phyloP scores from a whole-genome alignment of 495 filamentous ascomycete species.

The Podospora anserina region DNA sequence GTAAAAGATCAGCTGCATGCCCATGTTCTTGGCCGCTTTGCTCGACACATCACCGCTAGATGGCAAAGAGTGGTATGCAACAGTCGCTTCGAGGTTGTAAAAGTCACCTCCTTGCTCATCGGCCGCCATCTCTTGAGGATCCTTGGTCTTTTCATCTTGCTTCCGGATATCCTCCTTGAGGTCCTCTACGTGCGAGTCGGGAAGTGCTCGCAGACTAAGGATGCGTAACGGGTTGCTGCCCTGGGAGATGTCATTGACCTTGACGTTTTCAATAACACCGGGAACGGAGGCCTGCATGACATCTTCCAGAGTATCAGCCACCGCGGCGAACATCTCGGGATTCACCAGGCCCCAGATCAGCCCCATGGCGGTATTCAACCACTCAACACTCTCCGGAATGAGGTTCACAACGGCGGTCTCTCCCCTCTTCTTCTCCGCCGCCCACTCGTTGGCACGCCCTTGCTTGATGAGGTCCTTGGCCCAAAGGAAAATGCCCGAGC shows the following conservation, averaged over 20 bases:
- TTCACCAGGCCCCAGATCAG: conserved; percentile 87
- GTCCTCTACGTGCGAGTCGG: conserved; percentile 74
- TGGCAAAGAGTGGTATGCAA: conserved; percentile 88
- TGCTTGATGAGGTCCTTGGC: conserved; percentile 77
- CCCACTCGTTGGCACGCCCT: conserved; percentile 84
- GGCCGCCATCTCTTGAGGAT: conserved; percentile 82
- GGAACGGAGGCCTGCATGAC: conserved; percentile 96
- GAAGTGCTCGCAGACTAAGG: conserved; percentile 82
- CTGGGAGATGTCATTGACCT: conserved; percentile 94
- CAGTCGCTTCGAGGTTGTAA: conserved; percentile 90
- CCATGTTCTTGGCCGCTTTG: conserved; percentile 83
- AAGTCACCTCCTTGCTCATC: conserved; percentile 89
- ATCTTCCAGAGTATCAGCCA: conserved; percentile 59
- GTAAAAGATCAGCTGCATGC: conserved; percentile 91
- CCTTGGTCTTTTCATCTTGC: conserved; percentile 73
- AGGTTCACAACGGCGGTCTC: conserved; percentile 78
- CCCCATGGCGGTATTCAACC: conserved; percentile 84
- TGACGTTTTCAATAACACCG: conserved; percentile 84
- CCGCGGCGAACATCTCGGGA: conserved; percentile 81
- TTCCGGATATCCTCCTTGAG: conserved; percentile 74
- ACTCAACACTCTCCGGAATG: conserved; percentile 85
- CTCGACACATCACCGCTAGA: conserved; percentile 62
- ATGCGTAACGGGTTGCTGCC: conserved; percentile 87
- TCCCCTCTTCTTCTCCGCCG: conserved; percentile 77
- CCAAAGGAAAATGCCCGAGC: conserved; percentile 81